Evolutionary conservation across 2,329 filamentous ascomycete genomes (phyloP), one percentile per base, ranked within the genome.

Genomic region (Rhytidhysteron rufulum): DNA sequence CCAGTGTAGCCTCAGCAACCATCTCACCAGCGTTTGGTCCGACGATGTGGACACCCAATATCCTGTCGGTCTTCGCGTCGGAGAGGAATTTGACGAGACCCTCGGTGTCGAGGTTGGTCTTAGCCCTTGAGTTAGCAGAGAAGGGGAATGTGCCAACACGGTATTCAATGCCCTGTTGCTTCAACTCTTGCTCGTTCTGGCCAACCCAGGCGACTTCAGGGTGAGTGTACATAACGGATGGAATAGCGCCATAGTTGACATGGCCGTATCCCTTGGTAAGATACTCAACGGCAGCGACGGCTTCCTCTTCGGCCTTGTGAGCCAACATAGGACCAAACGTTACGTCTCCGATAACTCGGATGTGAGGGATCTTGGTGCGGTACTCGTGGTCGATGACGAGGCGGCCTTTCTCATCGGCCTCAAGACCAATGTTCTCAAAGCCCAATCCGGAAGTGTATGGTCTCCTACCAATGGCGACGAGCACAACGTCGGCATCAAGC

Each of bases 321-420:
- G 93, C 93, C 61, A 98, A 83, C 93, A 98, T 98, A 62, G 90
- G 90, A 8, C 93, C 93, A 67, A 98, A 98, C 34, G 93, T 98
- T 63, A 82, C 87, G 69, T 97, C 93, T 63, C 93, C 93, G 53
- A 97, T 86, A 59, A 91, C 93, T 58, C 93, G 90, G 68, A 98
- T 96, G 75, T 98, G 93, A 34, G 90, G 87, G 54, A 93, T 75
- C 77, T 96, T 97, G 63, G 93, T 98, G 71, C 93, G 89, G 80
- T 95, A 98, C 72, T 98, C 91, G 57, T 90, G 89, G 77, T 98
- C 93, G 65, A 98, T 96, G 58, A 98, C 86, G 49, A 98, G 78
- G 58, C 93, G 88, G 62, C 93, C 93, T 55, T 87, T 86, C 64
- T 97, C 90, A 66, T 98, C 93, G 46, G 85, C 79, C 70, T 95